Base-by-base conservation (phyloP, 441 rosid genomes). In the Jatropha multifida region DNA sequence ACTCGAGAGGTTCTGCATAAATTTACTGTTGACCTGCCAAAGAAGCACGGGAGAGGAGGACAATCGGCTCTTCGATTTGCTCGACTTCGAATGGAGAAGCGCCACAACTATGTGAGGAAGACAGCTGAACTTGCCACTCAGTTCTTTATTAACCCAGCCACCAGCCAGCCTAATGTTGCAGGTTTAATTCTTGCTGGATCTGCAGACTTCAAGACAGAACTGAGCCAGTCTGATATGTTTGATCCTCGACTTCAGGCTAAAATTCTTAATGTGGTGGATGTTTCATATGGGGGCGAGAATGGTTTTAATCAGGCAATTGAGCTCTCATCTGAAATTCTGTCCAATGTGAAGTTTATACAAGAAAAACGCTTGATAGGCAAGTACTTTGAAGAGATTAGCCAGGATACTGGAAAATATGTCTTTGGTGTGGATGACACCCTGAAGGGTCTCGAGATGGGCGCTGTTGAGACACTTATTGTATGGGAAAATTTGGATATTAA, bases 141-240 rank as follows among this genome's bases (percentile, higher is more conserved):
- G 79, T 91, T 87, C 78, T 93, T 51, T 77, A 88, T 94, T 26
- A 90, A 94, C 62, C 94, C 98, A 37, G 77, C 93, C 4, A 93
- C 95, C 40, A 92, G 97, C 80, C 98, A 93, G 82, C 97, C 97
- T 14, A 90, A 92, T 82, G 97, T 93, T 76, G 71, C 96, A 1
- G 98, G 98, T n/a, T 82, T 94, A 18, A 88, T 94, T 27, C 92
- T 94, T 49, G 97, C 98, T 76, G 98, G 98, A 41, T 94, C 97
- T 70, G 97, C 98, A 17, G 98, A 92, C 80, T 94, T 94, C 83
- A 94, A 94, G 84, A 94, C 98, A 15, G 98, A 94, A 85, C 80
- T 92, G 69, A 92, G 98, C 81, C 97, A 94, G 70, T 92, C 98
- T 32, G 92, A 94, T 77, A 88, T 92, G 91, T 92, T 94, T 79